Percentiles rank a stretch among this genome's conserved stretches.
Conservation (phyloP, 768 basidiomycete genomes). For the Pisolithus sp. region DNA sequence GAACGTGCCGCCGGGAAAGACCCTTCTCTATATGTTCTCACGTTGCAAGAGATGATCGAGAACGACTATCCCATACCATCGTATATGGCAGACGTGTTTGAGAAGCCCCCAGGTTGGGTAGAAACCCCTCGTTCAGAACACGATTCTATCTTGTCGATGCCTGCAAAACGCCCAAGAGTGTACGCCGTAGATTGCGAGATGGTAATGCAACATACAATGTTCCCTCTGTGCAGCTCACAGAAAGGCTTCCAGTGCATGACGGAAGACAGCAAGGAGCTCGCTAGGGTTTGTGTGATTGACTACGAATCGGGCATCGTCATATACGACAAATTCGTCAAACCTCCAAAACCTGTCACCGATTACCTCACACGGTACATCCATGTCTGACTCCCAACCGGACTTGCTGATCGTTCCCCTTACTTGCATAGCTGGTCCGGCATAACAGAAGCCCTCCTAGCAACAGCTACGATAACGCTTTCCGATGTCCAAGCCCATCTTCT, state of each 20-base stretch:
- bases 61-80: slow-evolving; percentile 89
- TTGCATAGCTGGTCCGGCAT: slow-evolving; percentile 83
- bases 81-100: slow-evolving; percentile 69
- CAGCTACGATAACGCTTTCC: slow-evolving; percentile 70
- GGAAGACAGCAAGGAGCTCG: slow-evolving; percentile 83
- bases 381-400: too few relatives aligned
- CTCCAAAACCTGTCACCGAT: slow-evolving; percentile 75
- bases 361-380: slow-evolving; percentile 78
- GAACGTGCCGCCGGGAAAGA: slow-evolving; percentile 56
- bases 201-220: slow-evolving; percentile 42
- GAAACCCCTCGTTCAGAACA: slow-evolving; percentile 59
- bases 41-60: slow-evolving; percentile 83
- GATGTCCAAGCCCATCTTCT: slow-evolving; percentile 73
- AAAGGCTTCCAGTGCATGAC: slow-evolving; percentile 63
- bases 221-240: background rate
- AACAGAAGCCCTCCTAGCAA: slow-evolving; percentile 61
- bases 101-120: slow-evolving; percentile 67
- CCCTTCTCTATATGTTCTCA: slow-evolving; percentile 67
- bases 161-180: slow-evolving; percentile 40
- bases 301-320: slow-evolving; percentile 63
- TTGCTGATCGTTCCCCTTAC: background rate
- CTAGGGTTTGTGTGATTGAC: slow-evolving; percentile 81
- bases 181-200: slow-evolving; percentile 96
- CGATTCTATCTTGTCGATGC: slow-evolving; percentile 26
- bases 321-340: slow-evolving; percentile 89